Conservation (phyloP, 139 green algal genomes). For the Chlorella sp. region DNA sequence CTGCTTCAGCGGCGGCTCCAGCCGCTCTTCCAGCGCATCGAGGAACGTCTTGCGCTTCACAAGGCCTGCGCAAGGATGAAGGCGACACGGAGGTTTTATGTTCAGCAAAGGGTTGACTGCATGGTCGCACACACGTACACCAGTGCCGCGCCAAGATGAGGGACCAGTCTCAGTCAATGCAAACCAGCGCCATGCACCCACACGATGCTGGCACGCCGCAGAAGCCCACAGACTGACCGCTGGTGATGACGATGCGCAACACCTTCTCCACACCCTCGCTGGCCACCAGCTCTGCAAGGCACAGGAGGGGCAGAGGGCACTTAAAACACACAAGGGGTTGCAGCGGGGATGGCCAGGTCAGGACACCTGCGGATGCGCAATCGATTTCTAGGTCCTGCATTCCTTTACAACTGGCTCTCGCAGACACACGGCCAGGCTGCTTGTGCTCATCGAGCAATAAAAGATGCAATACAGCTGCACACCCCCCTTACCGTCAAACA, state of each 20-base stretch:
- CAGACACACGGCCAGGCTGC: not conserved
- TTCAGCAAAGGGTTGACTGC: not conserved
- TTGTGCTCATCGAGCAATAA: too few species aligned
- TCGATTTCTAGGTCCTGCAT: not conserved
- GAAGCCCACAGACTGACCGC: slow-evolving; percentile 50
- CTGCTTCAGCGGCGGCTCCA: slow-evolving; percentile 29
- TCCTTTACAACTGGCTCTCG: not conserved
- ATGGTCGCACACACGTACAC: too few species aligned
- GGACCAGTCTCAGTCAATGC: not conserved
- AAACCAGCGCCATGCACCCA: not conserved
- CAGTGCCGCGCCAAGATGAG: too few species aligned
- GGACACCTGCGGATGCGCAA: too few species aligned
- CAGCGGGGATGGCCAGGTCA: not conserved
- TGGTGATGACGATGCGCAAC: slow-evolving; percentile 73
- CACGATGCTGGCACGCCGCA: not conserved
- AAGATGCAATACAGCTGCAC: not conserved
- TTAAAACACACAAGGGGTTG: not conserved
- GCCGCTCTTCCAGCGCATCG: slow-evolving; percentile 50
- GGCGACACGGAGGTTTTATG: not conserved
- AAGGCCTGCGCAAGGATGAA: not conserved
- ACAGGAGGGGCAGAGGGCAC: not conserved
- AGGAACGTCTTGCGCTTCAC: slow-evolving; percentile 52
- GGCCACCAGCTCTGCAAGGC: slow-evolving; percentile 45
- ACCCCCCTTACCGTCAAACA: slow-evolving; percentile 50
- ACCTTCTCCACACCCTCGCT: slow-evolving; percentile 60